Percentiles rank a stretch among this genome's conserved stretches.
phyloP scores from a whole-genome alignment of 345 rosid genomes.

The Isatis tinctoria region DNA sequence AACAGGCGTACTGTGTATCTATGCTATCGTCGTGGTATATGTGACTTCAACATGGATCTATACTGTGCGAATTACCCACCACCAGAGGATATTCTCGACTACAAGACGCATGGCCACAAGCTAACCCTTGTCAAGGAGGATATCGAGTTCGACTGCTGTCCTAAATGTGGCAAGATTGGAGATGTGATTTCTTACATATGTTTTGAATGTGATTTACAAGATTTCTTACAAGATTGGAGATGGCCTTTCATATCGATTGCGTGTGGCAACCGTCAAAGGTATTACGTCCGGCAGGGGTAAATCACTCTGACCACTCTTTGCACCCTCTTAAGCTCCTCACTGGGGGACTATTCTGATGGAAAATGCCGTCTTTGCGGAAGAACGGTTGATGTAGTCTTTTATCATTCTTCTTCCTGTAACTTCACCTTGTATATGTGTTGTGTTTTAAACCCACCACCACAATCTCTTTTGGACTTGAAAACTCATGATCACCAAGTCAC shows the following conservation, averaged over 20 bases:
- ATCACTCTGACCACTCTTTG: background rate
- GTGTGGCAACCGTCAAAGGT: background rate
- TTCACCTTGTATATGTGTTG: background rate
- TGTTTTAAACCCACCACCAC: background rate
- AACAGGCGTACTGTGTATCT: too few relatives aligned
- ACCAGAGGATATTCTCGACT: background rate
- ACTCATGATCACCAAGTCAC: background rate
- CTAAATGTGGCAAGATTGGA: background rate
- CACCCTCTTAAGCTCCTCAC: background rate
- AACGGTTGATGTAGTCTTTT: background rate
- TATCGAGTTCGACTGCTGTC: background rate
- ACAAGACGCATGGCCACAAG: background rate
- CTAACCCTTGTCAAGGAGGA: background rate
- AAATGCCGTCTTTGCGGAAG: background rate
- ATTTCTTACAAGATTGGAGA: too few relatives aligned
- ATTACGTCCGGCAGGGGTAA: too few relatives aligned
- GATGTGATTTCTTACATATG: background rate
- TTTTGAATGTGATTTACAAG: background rate
- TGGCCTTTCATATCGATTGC: background rate
- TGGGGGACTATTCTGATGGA: background rate
- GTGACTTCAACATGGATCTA: background rate
- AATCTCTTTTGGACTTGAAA: background rate
- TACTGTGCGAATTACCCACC: background rate
- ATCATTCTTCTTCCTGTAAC: background rate
- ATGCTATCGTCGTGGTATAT: too few relatives aligned